Evolutionary conservation across 495 filamentous ascomycete genomes (phyloP).

Genomic region (Podospora pseudoanserina): DNA sequence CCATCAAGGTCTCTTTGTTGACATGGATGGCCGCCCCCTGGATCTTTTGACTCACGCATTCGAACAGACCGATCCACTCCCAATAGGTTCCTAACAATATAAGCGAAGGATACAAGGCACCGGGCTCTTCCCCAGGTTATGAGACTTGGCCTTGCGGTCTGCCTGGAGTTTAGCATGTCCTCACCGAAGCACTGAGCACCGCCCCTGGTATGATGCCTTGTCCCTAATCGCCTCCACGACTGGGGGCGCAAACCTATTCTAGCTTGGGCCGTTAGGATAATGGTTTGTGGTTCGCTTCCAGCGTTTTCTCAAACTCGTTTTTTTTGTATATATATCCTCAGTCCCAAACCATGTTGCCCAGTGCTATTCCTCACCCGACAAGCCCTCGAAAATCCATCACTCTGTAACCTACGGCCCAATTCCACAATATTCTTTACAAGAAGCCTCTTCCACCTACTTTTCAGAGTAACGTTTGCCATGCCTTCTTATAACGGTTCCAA

Average conservation of each 20-base stretch:
- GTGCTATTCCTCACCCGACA: not conserved
- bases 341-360: not conserved
- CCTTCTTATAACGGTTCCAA: constrained; percentile 14
- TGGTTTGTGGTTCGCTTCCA: not conserved
- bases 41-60: constrained; percentile 16
- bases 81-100: constrained; percentile 11
- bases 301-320: not conserved
- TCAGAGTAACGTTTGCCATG: constrained; percentile 8
- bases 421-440: not conserved
- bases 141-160: constrained; percentile 22
- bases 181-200: constrained; percentile 17
- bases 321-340: not conserved
- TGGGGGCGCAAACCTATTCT: not conserved
- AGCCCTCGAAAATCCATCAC: not conserved
- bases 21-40: constrained; percentile 5
- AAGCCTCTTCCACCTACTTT: not conserved
- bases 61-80: constrained; percentile 13
- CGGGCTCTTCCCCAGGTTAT: not conserved
- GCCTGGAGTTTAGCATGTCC: constrained; percentile 15
- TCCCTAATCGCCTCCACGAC: constrained; percentile 2
- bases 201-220: constrained; percentile 8
- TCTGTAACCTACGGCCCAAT: not conserved
- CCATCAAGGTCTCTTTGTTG: not conserved
- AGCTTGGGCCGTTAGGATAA: not conserved
- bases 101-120: constrained; percentile 15